phyloP scores from a whole-genome alignment of 176 grass and related monocot genomes.

The Lolium rigidum region DNA sequence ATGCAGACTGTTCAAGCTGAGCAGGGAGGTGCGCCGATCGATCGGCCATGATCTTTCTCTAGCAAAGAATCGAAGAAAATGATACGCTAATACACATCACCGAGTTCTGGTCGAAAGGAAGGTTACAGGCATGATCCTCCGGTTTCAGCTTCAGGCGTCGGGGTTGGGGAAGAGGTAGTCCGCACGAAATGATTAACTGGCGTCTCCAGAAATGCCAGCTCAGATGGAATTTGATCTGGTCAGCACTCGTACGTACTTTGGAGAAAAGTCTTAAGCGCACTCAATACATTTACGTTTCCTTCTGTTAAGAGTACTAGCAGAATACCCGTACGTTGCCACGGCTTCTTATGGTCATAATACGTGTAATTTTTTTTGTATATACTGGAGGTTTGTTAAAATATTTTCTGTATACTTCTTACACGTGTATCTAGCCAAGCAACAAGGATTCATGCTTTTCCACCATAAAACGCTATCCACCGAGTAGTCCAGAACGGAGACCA shows the following conservation, averaged over 20 bases:
- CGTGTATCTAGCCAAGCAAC: no score
- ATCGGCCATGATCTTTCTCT: background rate
- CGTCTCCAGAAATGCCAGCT: background rate
- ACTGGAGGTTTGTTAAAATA: no score
- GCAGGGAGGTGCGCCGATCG: background rate
- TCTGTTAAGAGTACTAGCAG: background rate
- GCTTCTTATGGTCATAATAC: no score
- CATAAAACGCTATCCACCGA: no score
- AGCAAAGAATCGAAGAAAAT: background rate
- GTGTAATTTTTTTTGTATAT: no score
- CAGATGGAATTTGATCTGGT: background rate
- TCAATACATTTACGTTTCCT: background rate
- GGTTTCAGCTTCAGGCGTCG: background rate
- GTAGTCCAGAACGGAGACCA: no score
- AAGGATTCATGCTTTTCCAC: no score
- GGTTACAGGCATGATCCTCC: background rate
- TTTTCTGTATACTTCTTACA: no score
- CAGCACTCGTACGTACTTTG: background rate
- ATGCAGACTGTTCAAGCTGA: background rate
- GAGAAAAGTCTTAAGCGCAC: background rate
- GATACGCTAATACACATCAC: background rate
- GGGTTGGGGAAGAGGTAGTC: background rate
- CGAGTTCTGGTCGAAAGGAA: background rate
- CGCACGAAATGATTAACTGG: conserved; percentile 35
- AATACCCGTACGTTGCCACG: no score